Evolutionary conservation across 805 yeast genomes (phyloP).

Genomic region (Gaillardinia entomophila): DNA sequence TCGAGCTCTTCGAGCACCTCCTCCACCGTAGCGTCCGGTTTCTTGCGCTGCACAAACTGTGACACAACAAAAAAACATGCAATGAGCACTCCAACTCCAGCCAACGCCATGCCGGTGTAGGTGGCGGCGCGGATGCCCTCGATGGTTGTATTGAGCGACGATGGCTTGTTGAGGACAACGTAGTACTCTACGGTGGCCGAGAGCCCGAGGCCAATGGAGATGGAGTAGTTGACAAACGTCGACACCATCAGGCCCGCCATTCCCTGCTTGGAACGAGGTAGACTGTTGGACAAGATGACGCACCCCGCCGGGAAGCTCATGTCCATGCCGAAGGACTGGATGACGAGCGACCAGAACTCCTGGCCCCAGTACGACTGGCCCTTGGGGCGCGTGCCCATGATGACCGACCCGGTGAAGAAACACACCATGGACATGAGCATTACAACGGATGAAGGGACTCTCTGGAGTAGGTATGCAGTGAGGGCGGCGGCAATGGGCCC

Average conservation of each 20-base stretch:
- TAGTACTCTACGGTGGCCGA: slow-evolving; percentile 30
- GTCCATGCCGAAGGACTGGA: slow-evolving; percentile 13
- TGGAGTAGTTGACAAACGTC: slow-evolving; percentile 13
- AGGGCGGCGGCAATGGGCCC: slow-evolving; percentile 10
- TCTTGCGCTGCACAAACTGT: background rate
- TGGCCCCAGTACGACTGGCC: slow-evolving; percentile 14
- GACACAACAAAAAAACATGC: slow-evolving; percentile 11
- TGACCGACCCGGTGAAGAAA: slow-evolving; percentile 6
- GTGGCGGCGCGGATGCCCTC: slow-evolving; percentile 21
- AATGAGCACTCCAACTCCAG: slow-evolving; percentile 23
- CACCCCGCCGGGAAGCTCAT: slow-evolving; percentile 14
- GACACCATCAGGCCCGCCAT: slow-evolving; percentile 12
- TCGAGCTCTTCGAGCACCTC: no score
- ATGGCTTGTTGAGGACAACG: slow-evolving; percentile 12
- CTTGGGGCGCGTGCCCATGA: slow-evolving; percentile 11
- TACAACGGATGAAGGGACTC: slow-evolving; percentile 7
- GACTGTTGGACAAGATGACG: slow-evolving; percentile 7
- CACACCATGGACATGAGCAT: slow-evolving; percentile 8
- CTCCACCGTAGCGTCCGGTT: no score
- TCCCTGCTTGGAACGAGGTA: slow-evolving; percentile 11
- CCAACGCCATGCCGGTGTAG: slow-evolving; percentile 28
- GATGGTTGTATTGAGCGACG: slow-evolving; percentile 9
- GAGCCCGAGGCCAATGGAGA: slow-evolving; percentile 29
- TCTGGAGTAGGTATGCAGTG: slow-evolving; percentile 4
- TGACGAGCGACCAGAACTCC: slow-evolving; percentile 8